Conservation (phyloP, 371 early-diverging fungal species). For the Haplosporangium sp. region DNA sequence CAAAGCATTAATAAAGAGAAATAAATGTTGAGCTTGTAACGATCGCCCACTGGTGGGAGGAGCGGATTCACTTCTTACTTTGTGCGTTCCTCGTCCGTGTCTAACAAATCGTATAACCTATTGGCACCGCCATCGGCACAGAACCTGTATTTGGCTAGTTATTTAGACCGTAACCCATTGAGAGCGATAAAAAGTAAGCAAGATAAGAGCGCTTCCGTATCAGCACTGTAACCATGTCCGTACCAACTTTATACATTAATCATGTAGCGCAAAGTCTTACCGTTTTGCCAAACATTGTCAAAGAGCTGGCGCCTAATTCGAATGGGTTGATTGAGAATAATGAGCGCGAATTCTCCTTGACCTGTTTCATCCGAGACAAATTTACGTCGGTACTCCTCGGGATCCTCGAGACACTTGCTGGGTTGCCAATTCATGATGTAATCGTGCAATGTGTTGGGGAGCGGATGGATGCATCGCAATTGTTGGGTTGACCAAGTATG, state of each 20-base stretch:
- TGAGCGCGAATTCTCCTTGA: constrained; percentile 55
- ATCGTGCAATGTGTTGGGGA: no score
- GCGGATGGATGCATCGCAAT: no score
- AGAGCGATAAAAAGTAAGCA: constrained; percentile 1
- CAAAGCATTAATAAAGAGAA: neutral
- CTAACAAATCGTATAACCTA: constrained; percentile 78
- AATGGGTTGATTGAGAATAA: constrained; percentile 72
- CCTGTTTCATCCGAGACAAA: neutral
- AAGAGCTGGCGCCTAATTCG: constrained; percentile 40
- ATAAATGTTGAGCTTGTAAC: no score
- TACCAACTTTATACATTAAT: no score
- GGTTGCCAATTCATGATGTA: constrained; percentile 36
- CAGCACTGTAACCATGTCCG: no score
- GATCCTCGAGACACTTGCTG: constrained; percentile 45
- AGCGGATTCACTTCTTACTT: constrained; percentile 41
- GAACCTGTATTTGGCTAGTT: constrained; percentile 69
- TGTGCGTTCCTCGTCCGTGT: constrained; percentile 58
- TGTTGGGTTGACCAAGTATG: no score
- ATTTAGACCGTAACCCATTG: neutral
- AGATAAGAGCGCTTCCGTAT: no score
- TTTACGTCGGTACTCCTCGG: constrained; percentile 13
- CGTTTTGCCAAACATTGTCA: constrained; percentile 60
- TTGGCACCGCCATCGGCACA: constrained; percentile 96
- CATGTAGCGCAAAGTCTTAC: constrained; percentile 24
- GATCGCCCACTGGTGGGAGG: no score